Evolutionary conservation across 371 early-diverging fungal genomes (phyloP), one percentile per base, ranked within the genome.

Genomic region (Smittium mucronatum): DNA sequence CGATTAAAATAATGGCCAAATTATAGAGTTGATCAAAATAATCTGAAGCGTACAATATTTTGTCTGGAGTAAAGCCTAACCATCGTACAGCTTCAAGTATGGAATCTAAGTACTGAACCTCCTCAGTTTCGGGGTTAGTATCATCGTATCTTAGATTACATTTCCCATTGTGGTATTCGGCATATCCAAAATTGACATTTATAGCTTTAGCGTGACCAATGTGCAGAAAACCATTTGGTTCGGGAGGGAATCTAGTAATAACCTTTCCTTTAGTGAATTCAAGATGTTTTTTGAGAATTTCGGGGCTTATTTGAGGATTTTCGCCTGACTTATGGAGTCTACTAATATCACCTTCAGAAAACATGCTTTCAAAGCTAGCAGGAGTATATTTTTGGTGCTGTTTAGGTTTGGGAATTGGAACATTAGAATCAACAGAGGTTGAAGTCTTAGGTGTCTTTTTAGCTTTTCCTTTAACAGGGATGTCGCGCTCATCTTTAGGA

Each of bases 121-220:
- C 95, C 77, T 99, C 99, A 28, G 98, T 96, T 81, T 89, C 93
- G 31, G 99, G 99, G 78, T 99, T 99, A 63, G 99, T 99, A 81
- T 99, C 99, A 78, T 98, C 99, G 76, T 94, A 99, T 71, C 99
- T 89, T 74, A 99, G 84, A 81, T 97, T 95, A 69, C 91, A 91
- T 70, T 87, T 76, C 58, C 99, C 99, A 65, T 89, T 85, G 79
- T 94, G 90, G 17, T 92, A 92, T 72, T 89, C 85, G 35, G 97
- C 99, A 75, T 95, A 98, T 68, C 95, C 96, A 86, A 99, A 99
- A 81, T 94, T 96, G 76, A 99, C 87, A 79, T 99, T 98, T 83
- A 99, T 93, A 36, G 99, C 99, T 82, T 99, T 99, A 64, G 99
- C 99, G 79, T 99, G 99, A 67, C 99, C 99, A 81, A 99, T 98